A percentile compares a stretch with the other conserved stretches of the same genome.
Evolutionary conservation across 2,329 filamentous ascomycete genomes (phyloP).

Genomic region (Drechslerella dactyloides): DNA sequence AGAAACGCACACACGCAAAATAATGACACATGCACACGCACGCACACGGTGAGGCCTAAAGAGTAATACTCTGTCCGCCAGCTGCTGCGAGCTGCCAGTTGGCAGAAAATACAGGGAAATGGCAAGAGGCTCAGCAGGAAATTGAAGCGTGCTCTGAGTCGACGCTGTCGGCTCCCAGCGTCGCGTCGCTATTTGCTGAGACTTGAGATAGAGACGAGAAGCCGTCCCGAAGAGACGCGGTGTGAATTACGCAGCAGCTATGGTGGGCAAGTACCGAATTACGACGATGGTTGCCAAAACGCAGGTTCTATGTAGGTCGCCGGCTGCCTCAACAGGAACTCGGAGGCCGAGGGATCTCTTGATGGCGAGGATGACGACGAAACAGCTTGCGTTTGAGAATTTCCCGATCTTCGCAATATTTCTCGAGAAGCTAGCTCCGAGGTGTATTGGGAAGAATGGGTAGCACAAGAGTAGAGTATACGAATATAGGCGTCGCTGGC

Average conservation of each 20-base stretch:
- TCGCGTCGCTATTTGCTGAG: constrained; percentile 14
- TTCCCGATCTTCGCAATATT: constrained; percentile 29
- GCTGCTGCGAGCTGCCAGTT: constrained; percentile 43
- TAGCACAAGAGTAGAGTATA: constrained; percentile 21
- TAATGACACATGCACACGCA: constrained; percentile 32
- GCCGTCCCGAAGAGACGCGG: constrained; percentile 33
- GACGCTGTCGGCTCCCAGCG: background rate
- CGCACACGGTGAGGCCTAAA: constrained; percentile 4
- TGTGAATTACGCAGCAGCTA: constrained; percentile 44
- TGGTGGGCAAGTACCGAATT: constrained; percentile 29
- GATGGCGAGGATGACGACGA: constrained; percentile 42
- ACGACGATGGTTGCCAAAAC: constrained; percentile 49
- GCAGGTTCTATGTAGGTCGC: constrained; percentile 39
- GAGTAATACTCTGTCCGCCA: background rate
- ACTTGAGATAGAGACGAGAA: constrained; percentile 1
- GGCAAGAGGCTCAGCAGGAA: background rate
- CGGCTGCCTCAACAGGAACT: constrained; percentile 13
- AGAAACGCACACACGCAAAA: constrained; percentile 31
- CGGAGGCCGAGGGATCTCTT: constrained; percentile 16
- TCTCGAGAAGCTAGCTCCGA: constrained; percentile 27
- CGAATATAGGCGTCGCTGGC: constrained; percentile 23
- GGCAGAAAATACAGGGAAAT: constrained; percentile 5
- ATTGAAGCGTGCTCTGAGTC: background rate
- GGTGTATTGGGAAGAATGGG: constrained; percentile 36
- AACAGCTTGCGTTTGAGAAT: constrained; percentile 45